Conservation (phyloP, 257 asterid species). For the Primulina tabacum region DNA sequence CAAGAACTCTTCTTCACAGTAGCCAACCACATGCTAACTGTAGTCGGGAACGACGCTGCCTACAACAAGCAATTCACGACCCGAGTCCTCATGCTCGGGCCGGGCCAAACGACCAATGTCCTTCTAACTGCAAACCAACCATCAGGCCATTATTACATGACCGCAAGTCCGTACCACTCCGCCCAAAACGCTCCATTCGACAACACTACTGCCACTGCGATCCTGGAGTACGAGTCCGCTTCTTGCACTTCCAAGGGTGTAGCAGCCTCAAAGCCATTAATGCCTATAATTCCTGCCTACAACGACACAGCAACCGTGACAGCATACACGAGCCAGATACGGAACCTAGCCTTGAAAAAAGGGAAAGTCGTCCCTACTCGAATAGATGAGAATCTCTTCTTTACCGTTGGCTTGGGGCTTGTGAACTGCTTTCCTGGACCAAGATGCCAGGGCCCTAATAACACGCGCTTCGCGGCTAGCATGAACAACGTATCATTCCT, state of each 20-base stretch:
- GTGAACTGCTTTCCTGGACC: constrained; percentile 56
- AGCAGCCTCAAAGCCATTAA: constrained; percentile 30
- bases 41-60: constrained; percentile 60
- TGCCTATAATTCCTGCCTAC: constrained; percentile 55
- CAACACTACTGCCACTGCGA: constrained; percentile 64
- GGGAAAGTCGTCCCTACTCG: constrained; percentile 33
- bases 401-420: constrained; percentile 63
- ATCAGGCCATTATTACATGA: constrained; percentile 56
- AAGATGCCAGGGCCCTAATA: constrained; percentile 61
- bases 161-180: constrained; percentile 45
- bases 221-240: constrained; percentile 42
- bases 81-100: constrained; percentile 52
- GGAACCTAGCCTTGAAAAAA: constrained; percentile 31
- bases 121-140: constrained; percentile 58
- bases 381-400: constrained; percentile 49
- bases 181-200: constrained; percentile 62
- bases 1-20: constrained; percentile 62
- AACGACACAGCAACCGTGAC: constrained; percentile 49
- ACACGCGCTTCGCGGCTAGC: constrained; percentile 56
- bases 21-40: constrained; percentile 56
- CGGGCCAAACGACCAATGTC: constrained; percentile 72
- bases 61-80: constrained; percentile 51
- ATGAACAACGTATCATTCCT: constrained; percentile 60
- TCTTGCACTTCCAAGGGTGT: constrained; percentile 14
- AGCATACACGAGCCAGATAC: constrained; percentile 48